Evolutionary conservation across 2,329 filamentous ascomycete genomes (phyloP).

Genomic region (Fusarium penzigii): DNA sequence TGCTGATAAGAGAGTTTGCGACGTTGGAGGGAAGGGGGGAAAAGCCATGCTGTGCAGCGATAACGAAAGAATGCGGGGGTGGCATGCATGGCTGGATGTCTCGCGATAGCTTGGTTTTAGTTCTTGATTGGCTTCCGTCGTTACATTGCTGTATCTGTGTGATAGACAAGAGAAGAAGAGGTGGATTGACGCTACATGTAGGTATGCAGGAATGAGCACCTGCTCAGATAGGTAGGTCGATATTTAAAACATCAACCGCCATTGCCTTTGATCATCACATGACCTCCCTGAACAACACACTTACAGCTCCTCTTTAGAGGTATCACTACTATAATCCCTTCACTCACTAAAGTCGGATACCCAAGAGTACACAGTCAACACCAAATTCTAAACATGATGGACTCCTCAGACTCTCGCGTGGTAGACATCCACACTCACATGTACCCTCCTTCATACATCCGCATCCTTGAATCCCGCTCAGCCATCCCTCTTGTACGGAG

Average conservation of each 20-base stretch:
- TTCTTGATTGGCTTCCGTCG: background rate
- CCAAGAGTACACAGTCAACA: too few relatives aligned
- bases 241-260: too few relatives aligned
- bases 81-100: background rate
- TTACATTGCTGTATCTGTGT: background rate
- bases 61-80: conserved; percentile 1
- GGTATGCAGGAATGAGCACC: too few relatives aligned
- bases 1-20: too few relatives aligned
- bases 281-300: background rate
- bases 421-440: conserved; percentile 72
- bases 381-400: conserved; percentile 32
- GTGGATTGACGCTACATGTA: background rate
- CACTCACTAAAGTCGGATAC: too few relatives aligned
- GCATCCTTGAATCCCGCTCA: conserved; percentile 58
- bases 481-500: conserved; percentile 71
- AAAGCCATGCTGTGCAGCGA: background rate
- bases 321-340: background rate
- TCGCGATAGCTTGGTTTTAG: background rate
- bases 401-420: conserved; percentile 39
- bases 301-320: background rate
- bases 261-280: too few relatives aligned
- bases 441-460: conserved; percentile 65
- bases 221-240: too few relatives aligned
- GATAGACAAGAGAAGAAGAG: background rate
- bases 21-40: too few relatives aligned